Evolutionary conservation across 1,284 basidiomycete genomes (phyloP), one percentile per base, ranked within the genome.

Genomic region (Tilletia setariae): DNA sequence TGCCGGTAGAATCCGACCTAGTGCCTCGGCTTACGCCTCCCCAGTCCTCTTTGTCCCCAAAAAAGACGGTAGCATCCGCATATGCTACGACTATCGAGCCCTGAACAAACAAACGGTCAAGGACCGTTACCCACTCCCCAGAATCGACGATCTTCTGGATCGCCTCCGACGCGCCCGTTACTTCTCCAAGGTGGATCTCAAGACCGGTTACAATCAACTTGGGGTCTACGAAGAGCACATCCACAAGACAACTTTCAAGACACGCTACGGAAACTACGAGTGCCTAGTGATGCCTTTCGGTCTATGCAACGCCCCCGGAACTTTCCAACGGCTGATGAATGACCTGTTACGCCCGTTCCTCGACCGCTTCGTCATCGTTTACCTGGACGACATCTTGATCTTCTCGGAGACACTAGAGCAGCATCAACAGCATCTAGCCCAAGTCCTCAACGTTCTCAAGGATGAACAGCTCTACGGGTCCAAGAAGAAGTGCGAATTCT

Each of bases 361-460:
- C 35, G 84, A 85, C 7, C 76, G 76, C 1, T 81, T 84, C 64
- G 84, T 83, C 69, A 80, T 85, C 68, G 82, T 85, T 0, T 86
- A 86, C 68, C 70, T 86, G 0, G 84, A 86, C 68, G 81, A 86
- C 66, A 86, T 86, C 59, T 75, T 86, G 40, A 85, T 86, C 56
- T 86, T 83, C 82, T 85, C 84, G 0, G 0, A 83, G 0, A 71
- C 73, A 0, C 16, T 83, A 0, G 81, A 83, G 8, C 83, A 86
- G 65, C 85, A 86, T 67, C 35, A 65, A 0, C 2, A 63, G 0
- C 78, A 85, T 66, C 70, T 85, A 19, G 28, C 23, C n/a, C 28
- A 69, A 2, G 84, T 87, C 1, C 76, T 87, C 4, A 61, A 81
- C 13, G 64, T 78, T 1, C 79, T 87, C 0, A 61, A 76, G 0